These are phyloP conservation scores for Amaranthus palmeri DNA, from an alignment of 148 eudicot genomes.

Conservation along the genomic window DNA sequence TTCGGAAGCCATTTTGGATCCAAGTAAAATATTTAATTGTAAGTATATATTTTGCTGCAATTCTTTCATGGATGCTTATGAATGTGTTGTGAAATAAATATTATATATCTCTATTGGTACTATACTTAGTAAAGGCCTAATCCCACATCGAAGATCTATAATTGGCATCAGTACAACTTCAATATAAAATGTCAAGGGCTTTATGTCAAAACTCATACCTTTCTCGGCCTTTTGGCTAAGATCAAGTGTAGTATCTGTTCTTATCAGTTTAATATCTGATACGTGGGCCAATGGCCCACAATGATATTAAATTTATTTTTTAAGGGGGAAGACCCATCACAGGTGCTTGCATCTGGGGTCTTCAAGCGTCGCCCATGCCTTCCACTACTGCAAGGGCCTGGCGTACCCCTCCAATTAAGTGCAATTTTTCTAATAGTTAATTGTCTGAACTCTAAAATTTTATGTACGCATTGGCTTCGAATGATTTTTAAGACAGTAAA, in stretches of 20 bases:
- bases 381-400: conserved; percentile 28
- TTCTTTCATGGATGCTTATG: no score
- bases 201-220: neutral
- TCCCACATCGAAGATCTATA: neutral
- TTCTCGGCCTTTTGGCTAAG: conserved; percentile 86
- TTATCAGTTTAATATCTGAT: conserved; percentile 88
- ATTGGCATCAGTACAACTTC: neutral
- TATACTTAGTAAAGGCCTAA: neutral
- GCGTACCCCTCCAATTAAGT: conserved; percentile 7
- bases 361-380: conserved; percentile 18
- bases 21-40: no score
- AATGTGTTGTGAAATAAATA: no score
- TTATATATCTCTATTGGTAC: neutral
- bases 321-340: conserved; percentile 20
- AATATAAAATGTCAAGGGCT: neutral
- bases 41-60: no score
- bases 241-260: conserved; percentile 87
- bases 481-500: no score
- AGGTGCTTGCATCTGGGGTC: conserved; percentile 25
- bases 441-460: no score
- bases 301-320: conserved; percentile 46
- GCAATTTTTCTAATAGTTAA: neutral
- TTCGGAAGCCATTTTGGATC: no score
- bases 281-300: conserved; percentile 47
- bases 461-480: no score